Evolutionary conservation across 2,329 filamentous ascomycete species (phyloP).

Genomic region (Tolypocladium inflatum): DNA sequence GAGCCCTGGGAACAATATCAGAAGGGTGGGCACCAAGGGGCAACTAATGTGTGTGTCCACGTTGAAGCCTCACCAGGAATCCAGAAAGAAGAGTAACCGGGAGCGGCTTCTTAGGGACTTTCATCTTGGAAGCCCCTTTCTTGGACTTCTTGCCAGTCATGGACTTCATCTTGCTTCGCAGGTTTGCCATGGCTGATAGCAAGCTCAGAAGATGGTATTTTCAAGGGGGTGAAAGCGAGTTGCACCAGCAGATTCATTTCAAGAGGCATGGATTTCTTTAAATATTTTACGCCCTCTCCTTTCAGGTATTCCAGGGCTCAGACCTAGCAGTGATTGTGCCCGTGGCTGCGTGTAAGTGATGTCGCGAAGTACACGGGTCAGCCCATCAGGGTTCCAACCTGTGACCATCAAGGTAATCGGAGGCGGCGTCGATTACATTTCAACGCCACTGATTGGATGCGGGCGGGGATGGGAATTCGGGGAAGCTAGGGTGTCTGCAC

Average conservation of each 20-base stretch:
- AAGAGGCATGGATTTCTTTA: background rate
- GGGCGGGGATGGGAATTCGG: background rate
- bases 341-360: background rate
- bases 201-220: background rate
- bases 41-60: background rate
- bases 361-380: background rate
- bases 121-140: background rate
- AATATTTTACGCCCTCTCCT: background rate
- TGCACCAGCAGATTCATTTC: background rate
- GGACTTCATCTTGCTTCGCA: background rate
- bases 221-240: background rate
- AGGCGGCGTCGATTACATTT: background rate
- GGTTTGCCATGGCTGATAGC: background rate
- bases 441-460: background rate
- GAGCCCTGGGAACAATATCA: constrained; percentile 37
- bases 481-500: too few species aligned
- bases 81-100: constrained; percentile 25
- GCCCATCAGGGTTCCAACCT: background rate
- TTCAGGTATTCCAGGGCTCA: background rate
- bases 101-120: constrained; percentile 12
- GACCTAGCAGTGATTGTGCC: background rate
- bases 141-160: background rate
- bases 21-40: background rate
- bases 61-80: constrained; percentile 15
- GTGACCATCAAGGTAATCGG: background rate